Conservation (phyloP, 345 rosid species). For the Brassica juncea region DNA sequence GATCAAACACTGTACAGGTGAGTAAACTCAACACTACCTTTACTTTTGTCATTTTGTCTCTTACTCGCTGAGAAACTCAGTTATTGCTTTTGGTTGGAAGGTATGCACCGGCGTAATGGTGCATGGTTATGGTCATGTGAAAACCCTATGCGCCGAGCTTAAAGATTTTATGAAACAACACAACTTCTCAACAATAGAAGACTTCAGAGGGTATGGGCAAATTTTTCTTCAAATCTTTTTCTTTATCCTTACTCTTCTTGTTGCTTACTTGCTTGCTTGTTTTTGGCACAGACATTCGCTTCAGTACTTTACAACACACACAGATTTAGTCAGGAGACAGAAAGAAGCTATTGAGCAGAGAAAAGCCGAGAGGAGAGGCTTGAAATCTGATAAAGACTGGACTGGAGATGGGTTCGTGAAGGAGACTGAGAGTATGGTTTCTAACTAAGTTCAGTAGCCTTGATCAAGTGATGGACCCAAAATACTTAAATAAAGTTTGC, state of each 20-base stretch:
- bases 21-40: background rate
- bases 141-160: slow-evolving; percentile 76
- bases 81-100: slow-evolving; percentile 41
- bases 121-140: slow-evolving; percentile 93
- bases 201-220: slow-evolving; percentile 79
- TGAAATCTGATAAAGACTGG: slow-evolving; percentile 96
- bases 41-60: background rate
- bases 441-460: slow-evolving; percentile 49
- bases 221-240: background rate
- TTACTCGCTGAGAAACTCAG: background rate
- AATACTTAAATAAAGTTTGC: slow-evolving; percentile 1
- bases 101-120: slow-evolving; percentile 98
- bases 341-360: slow-evolving; percentile 79
- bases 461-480: slow-evolving; percentile 23
- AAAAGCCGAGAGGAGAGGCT: slow-evolving; percentile 72
- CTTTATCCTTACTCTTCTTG: background rate
- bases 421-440: slow-evolving; percentile 95
- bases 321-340: slow-evolving; percentile 76
- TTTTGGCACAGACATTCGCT: slow-evolving; percentile 62
- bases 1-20: slow-evolving; percentile 95
- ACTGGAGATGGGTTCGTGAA: slow-evolving; percentile 95
- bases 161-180: slow-evolving; percentile 88
- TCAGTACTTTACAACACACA: slow-evolving; percentile 87
- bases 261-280: background rate
- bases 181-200: slow-evolving; percentile 77